phyloP scores from a whole-genome alignment of 352 stramenopile genomes.

The Pseudoperonospora humuli region DNA sequence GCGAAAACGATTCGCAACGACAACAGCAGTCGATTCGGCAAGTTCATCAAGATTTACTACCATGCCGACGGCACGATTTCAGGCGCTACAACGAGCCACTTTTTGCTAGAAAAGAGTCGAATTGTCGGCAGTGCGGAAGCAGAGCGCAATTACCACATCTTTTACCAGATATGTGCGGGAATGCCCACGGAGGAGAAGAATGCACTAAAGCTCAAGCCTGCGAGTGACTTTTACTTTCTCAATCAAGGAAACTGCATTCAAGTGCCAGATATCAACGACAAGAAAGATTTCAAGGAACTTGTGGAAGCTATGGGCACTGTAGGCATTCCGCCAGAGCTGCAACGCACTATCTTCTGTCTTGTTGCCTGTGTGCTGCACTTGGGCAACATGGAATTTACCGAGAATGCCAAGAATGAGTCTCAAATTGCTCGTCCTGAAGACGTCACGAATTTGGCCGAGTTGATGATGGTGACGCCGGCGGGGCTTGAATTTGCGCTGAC shows the following conservation, averaged over 20 bases:
- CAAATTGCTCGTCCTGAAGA: conserved; percentile 56
- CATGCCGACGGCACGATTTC: conserved; percentile 86
- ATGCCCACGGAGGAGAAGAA: conserved; percentile 60
- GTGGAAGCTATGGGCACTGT: conserved; percentile 90
- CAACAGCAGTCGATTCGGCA: conserved; percentile 94
- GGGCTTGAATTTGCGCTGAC: conserved; percentile 87
- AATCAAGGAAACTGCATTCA: conserved; percentile 92
- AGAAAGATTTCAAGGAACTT: conserved; percentile 91
- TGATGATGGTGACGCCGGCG: conserved; percentile 79
- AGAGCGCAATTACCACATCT: conserved; percentile 99
- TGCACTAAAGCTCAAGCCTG: conserved; percentile 76
- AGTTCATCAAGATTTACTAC: conserved; percentile 96
- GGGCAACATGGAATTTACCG: conserved; percentile 91
- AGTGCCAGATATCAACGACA: conserved; percentile 91
- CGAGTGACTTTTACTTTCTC: conserved; percentile 88
- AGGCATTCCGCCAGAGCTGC: conserved; percentile 81
- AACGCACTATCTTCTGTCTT: conserved; percentile 92
- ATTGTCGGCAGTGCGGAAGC: conserved; percentile 89
- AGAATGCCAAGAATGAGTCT: conserved; percentile 82
- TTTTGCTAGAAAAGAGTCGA: conserved; percentile 97
- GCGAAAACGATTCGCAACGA: conserved; percentile 93
- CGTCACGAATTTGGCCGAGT: conserved; percentile 62
- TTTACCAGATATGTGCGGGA: conserved; percentile 94
- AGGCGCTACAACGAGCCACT: conserved; percentile 92
- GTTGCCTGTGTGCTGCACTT: conserved; percentile 96